Base-by-base conservation (phyloP, 1,284 basidiomycete genomes). In the Leccinum cinnamomeum region DNA sequence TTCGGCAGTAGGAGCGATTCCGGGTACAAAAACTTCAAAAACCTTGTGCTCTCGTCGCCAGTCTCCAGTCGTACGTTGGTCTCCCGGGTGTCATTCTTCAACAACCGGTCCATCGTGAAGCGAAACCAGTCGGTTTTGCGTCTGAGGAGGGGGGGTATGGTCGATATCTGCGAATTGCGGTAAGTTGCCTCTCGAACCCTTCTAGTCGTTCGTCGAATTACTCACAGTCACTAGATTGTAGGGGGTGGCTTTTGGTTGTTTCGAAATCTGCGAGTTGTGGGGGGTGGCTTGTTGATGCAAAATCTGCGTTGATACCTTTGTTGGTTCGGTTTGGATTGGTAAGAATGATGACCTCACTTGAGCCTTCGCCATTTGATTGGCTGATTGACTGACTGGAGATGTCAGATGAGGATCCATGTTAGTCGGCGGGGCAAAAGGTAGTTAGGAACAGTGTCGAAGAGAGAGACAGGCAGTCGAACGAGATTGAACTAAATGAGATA, bases 181-280 rank as follows among this genome's bases (percentile, higher is more conserved):
- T 35, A n/a, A 35, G 18, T 16, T 53, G 14, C 28, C 28, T 53
- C 20, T 46, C 5, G 18, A 50, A 8, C 5, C 16, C 16, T 28
- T 28, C 6, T 28, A 8, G 12, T 28, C 10, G 12, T 14, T 16
- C 25, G 23, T n/a, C 3, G 12, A 16, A 53, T 12, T 14, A 14
- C 50, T 53, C 25, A 53, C 50, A 16, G 44, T 58, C 12, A 25
- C 18, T 14, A 53, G n/a, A 18, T 58, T 58, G 56, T 57, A 57
- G 12, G 46, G 56, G 6, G 56, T 39, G 12, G 37, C 37, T 39
- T 39, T 14, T 16, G 7, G 37, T 39, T 39, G 14, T 39, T 39
- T 14, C 7, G 7, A 14, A 39, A 39, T 39, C 14, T 39, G 14
- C 14, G 7, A 35, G 35, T 58, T 58, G 56, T 57, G 48, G 12